Evolutionary conservation across 192 early-diverging fungal genomes (phyloP).

Genomic region (Rhizophagus prolifer): DNA sequence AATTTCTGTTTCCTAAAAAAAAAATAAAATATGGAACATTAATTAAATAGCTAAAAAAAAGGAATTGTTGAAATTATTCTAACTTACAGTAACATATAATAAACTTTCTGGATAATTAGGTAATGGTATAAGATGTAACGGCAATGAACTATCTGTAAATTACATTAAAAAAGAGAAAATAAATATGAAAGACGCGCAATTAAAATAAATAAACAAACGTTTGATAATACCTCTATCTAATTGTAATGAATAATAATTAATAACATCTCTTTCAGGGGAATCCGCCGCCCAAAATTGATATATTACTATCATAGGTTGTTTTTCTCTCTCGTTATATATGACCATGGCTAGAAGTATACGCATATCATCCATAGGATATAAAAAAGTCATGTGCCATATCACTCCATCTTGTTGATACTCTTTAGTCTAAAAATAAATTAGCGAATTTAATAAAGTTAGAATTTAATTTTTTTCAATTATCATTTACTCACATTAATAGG

Average conservation of each 20-base stretch:
- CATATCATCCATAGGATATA: constrained; percentile 6
- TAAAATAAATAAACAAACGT: too few species aligned
- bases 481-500: not conserved
- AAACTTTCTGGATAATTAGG: constrained; percentile 23
- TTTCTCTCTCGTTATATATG: not conserved
- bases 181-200: not conserved
- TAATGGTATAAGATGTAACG: constrained; percentile 10
- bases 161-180: not conserved
- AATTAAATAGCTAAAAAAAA: not conserved
- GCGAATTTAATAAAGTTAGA: not conserved
- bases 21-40: not conserved
- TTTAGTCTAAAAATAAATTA: constrained; percentile 18
- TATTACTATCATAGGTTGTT: constrained; percentile 9
- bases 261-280: not conserved
- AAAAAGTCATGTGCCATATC: constrained; percentile 21
- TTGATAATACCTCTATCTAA: not conserved
- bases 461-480: not conserved
- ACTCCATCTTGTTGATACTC: not conserved
- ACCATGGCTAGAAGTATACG: constrained; percentile 2
- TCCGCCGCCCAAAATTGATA: constrained; percentile 5
- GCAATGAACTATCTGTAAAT: constrained; percentile 2
- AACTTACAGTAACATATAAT: constrained; percentile 2
- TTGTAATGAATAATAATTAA: constrained; percentile 11
- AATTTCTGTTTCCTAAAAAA: not conserved
- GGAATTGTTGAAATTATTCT: not conserved